phyloP scores from a whole-genome alignment of 2,329 filamentous ascomycete species.

The Moelleriella libera region DNA sequence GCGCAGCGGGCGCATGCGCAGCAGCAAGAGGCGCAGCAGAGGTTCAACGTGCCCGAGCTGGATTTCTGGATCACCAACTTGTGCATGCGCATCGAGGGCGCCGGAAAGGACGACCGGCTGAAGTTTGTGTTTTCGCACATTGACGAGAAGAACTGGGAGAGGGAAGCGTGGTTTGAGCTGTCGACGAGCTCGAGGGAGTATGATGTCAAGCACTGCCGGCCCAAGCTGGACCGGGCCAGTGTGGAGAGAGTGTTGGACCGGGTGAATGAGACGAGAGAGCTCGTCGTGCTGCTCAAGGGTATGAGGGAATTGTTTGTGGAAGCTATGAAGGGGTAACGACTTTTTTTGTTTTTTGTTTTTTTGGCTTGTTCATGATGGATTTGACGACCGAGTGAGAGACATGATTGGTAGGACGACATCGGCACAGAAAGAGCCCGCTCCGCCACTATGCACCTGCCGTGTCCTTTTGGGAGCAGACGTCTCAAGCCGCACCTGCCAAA shows the following conservation, averaged over 20 bases:
- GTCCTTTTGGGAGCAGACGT: too few species aligned
- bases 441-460: too few species aligned
- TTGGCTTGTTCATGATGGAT: too few species aligned
- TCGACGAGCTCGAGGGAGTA: constrained; percentile 73
- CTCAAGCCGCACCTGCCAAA: too few species aligned
- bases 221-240: constrained; percentile 67
- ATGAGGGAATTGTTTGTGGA: constrained; percentile 71
- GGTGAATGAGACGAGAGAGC: constrained; percentile 67
- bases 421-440: too few species aligned
- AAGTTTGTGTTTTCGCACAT: constrained; percentile 85
- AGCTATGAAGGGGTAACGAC: constrained; percentile 33
- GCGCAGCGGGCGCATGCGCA: constrained; percentile 58
- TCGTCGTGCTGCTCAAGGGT: constrained; percentile 60
- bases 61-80: constrained; percentile 93
- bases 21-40: constrained; percentile 67
- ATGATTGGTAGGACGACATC: too few species aligned
- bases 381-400: too few species aligned
- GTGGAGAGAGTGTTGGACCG: constrained; percentile 64
- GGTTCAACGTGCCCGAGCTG: constrained; percentile 84
- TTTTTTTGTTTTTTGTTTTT: neutral
- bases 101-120: constrained; percentile 67
- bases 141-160: constrained; percentile 74
- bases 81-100: constrained; percentile 79
- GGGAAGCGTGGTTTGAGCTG: constrained; percentile 88
- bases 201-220: constrained; percentile 65